Evolutionary conservation across 2,329 filamentous ascomycete genomes (phyloP), one percentile per base, ranked within the genome.

Genomic region (Capronia americana): DNA sequence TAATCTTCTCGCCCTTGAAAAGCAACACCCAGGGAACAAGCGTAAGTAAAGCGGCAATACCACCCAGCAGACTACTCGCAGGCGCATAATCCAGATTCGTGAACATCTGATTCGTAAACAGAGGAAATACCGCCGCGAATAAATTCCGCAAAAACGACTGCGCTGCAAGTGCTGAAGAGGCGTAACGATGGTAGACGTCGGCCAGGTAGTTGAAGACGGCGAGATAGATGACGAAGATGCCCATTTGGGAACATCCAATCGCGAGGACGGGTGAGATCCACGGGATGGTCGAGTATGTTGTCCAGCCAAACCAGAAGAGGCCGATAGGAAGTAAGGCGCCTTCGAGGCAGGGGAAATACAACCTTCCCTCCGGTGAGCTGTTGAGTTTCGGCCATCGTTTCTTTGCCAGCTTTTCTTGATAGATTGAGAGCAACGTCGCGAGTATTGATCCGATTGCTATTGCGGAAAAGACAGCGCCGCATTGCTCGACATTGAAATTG

Each of bases 151-250:
- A 94, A 76, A 92, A 96, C 17, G 87, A 90, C 80, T 97, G 92
- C 0, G 93, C 92, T 0, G 93, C 93, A 5, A 97, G 81, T 0
- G 93, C 93, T 0, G 91, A 95, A 46, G 89, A 92, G 0, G 93
- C 92, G 73, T 94, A 97, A 2, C 86, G 83, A 75, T 93, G 90
- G 77, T 97, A 97, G 1, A 89, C 90, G 75, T 97, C 93, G 23
- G 93, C 92, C 1, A 97, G 84, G 73, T 96, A 97, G 76, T 97
- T 97, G 81, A 97, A 97, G 0, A 92, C 91, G 2, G 93, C 90
- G 0, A 97, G 84, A 75, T 96, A 96, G 41, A 97, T 88, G 48
- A 87, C 89, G 77, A 92, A 94, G 70, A 97, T 96, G 30, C 93
- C 90, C 82, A 94, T 91, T 0, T 91, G 94, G 0, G 92, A 89